Conservation (phyloP, 148 eudicot species). For the Fallopia convolvulus region DNA sequence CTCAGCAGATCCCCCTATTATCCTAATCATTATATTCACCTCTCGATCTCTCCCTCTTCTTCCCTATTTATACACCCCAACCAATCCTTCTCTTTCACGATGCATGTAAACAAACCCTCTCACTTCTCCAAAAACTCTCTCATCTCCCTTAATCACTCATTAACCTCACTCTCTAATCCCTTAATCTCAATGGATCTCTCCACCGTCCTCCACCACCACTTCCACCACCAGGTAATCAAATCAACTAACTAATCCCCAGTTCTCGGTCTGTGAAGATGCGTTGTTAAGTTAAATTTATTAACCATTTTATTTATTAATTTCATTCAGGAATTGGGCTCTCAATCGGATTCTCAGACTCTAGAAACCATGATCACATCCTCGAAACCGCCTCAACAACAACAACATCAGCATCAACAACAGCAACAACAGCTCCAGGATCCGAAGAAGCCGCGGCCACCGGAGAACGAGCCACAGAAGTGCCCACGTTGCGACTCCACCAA, state of each 20-base stretch:
- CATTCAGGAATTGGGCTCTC: background rate
- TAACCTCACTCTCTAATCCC: background rate
- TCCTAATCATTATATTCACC: background rate
- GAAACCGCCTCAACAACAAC: background rate
- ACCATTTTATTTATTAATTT: background rate
- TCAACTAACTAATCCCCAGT: background rate
- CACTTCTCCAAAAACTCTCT: background rate
- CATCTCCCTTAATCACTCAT: background rate
- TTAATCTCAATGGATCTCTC: background rate
- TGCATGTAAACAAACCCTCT: background rate
- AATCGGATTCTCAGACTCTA: background rate
- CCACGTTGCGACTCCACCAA: slow-evolving; percentile 80
- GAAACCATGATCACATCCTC: background rate
- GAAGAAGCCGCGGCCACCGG: slow-evolving; percentile 67
- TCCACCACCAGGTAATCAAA: background rate
- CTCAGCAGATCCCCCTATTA: background rate
- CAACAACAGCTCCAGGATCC: slow-evolving; percentile 25
- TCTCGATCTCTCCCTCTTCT: background rate
- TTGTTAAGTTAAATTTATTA: no score
- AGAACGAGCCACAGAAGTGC: slow-evolving; percentile 60
- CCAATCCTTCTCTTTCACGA: background rate
- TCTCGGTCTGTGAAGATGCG: no score
- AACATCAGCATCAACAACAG: background rate
- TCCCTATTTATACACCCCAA: background rate
- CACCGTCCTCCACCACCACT: slow-evolving; percentile 2